Conservation (phyloP, 2,329 filamentous ascomycete genomes). For the Sclerotinia glacialis region DNA sequence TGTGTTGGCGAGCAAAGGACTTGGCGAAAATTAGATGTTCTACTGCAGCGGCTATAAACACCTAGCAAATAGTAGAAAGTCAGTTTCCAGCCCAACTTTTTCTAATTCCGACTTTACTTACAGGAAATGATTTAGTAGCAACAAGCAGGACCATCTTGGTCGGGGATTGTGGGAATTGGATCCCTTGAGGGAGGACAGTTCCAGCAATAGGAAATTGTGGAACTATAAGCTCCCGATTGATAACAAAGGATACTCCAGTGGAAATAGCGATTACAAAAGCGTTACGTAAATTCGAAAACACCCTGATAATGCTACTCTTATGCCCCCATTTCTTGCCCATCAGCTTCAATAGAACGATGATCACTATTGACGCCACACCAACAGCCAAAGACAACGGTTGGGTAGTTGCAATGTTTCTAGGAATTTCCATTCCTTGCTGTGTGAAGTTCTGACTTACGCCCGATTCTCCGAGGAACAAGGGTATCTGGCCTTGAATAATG, state of each 20-base stretch:
- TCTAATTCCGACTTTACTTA: neutral
- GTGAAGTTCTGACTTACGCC: conserved; percentile 38
- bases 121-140: conserved; percentile 46
- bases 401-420: neutral
- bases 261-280: conserved; percentile 6
- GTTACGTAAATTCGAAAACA: conserved; percentile 6
- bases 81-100: neutral
- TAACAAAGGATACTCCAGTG: conserved; percentile 2
- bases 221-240: neutral
- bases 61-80: neutral
- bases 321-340: conserved; percentile 7
- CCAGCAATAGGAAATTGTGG: conserved; percentile 8
- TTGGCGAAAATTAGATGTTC: conserved; percentile 65
- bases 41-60: conserved; percentile 54
- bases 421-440: neutral
- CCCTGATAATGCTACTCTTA: neutral
- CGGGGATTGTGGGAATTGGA: neutral
- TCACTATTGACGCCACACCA: neutral
- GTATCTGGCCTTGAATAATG: conserved; percentile 62
- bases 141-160: conserved; percentile 3
- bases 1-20: conserved; percentile 59
- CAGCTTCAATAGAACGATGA: conserved; percentile 6
- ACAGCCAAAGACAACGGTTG: conserved; percentile 15
- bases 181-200: neutral
- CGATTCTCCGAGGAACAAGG: conserved; percentile 47